phyloP scores from a whole-genome alignment of 768 basidiomycete genomes.

The Mrakia blollopis region DNA sequence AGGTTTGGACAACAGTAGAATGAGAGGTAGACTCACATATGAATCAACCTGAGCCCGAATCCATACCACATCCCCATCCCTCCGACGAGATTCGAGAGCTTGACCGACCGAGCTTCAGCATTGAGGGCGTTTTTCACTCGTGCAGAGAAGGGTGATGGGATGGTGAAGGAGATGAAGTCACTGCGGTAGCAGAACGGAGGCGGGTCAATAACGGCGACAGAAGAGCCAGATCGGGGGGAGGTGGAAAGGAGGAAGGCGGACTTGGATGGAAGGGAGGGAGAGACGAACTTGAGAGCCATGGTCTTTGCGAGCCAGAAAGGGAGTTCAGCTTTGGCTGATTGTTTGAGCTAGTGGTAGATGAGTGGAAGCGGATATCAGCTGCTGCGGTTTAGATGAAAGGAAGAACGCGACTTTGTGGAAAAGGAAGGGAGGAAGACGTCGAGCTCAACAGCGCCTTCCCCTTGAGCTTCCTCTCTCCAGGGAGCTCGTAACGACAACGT shows the following conservation, averaged over 20 bases:
- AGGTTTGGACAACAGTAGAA: background rate
- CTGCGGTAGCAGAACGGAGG: constrained; percentile 45
- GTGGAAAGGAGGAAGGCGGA: background rate
- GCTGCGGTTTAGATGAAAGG: background rate
- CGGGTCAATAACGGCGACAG: background rate
- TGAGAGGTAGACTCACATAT: background rate
- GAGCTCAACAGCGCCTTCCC: constrained; percentile 1
- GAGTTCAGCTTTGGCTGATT: constrained; percentile 68
- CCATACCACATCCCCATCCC: constrained; percentile 87
- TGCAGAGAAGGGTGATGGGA: constrained; percentile 68
- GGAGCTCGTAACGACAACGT: too few relatives aligned
- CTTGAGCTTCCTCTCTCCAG: background rate
- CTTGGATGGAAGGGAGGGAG: background rate
- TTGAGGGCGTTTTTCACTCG: constrained; percentile 80
- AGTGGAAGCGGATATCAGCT: constrained; percentile 4
- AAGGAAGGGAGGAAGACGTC: background rate
- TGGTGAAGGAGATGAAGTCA: constrained; percentile 82
- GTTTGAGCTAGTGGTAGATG: constrained; percentile 58
- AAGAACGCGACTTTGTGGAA: background rate
- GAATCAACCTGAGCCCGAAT: constrained; percentile 76
- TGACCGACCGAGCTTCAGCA: constrained; percentile 81
- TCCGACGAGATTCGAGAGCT: constrained; percentile 74
- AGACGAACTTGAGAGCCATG: constrained; percentile 66
- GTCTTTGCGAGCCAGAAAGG: constrained; percentile 90
- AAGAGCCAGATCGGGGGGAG: background rate